Percentiles rank a stretch among this genome's conserved stretches.
Evolutionary conservation across 345 rosid species (phyloP).

Genomic region (Aegle marmelos): DNA sequence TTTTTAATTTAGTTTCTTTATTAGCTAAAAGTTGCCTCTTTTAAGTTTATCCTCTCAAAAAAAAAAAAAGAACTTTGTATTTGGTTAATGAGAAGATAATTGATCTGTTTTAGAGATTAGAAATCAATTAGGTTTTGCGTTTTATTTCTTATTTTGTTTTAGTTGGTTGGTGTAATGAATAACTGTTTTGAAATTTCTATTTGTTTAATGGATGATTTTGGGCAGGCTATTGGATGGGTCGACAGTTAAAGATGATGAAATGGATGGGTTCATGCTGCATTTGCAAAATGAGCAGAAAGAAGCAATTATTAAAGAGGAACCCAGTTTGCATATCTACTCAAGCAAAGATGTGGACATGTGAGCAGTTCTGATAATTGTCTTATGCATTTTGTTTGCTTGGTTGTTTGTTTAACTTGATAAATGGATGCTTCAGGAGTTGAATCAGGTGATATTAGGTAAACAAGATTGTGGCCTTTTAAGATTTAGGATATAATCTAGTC

Average conservation of each 20-base stretch:
- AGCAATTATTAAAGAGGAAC: slow-evolving; percentile 52
- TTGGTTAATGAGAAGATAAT: no score
- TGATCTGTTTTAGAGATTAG: not conserved
- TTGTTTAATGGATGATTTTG: slow-evolving; percentile 6
- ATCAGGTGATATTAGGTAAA: not conserved
- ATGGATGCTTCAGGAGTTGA: not conserved
- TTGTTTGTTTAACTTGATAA: not conserved
- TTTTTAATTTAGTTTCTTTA: not conserved
- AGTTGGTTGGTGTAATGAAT: not conserved
- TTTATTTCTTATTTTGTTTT: not conserved
- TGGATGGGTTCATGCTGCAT: slow-evolving; percentile 82
- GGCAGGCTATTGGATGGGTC: slow-evolving; percentile 61
- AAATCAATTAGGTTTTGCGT: not conserved
- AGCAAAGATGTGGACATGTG: slow-evolving; percentile 88
- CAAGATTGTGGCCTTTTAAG: not conserved
- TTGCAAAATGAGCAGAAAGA: slow-evolving; percentile 80
- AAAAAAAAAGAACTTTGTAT: no score
- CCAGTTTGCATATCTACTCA: slow-evolving; percentile 70
- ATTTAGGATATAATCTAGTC: not conserved
- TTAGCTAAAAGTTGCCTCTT: not conserved
- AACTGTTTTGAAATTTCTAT: not conserved
- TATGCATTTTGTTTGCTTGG: not conserved
- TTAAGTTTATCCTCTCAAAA: not conserved
- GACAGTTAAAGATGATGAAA: slow-evolving; percentile 56
- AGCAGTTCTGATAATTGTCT: slow-evolving; percentile 28